Percentiles rank a stretch among this genome's conserved stretches.
phyloP scores from a whole-genome alignment of 345 rosid species.

The Camelina sativa region DNA sequence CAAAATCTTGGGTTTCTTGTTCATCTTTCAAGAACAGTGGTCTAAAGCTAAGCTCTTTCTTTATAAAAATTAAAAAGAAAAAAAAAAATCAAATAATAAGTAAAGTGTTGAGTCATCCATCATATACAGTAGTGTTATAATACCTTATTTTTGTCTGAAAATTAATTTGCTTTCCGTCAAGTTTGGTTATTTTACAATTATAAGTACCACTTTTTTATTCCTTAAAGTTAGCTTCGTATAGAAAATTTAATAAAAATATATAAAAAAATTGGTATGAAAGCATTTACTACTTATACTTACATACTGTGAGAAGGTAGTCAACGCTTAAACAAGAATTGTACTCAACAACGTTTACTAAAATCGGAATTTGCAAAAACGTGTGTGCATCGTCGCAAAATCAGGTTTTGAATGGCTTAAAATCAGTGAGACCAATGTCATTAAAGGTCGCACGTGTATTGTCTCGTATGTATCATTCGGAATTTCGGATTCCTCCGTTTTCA shows the following conservation, averaged over 20 bases:
- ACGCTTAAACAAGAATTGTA: too few species aligned
- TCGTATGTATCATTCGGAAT: background rate
- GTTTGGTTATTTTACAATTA: slow-evolving; percentile 22
- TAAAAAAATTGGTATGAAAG: background rate
- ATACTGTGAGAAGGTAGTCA: too few species aligned
- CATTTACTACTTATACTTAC: background rate
- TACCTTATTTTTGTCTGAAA: slow-evolving; percentile 1
- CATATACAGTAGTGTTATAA: slow-evolving; percentile 21
- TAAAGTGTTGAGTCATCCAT: background rate
- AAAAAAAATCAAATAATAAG: slow-evolving; percentile 1
- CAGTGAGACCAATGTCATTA: background rate
- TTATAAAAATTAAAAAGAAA: background rate
- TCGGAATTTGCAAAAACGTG: background rate
- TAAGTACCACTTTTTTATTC: slow-evolving; percentile 28
- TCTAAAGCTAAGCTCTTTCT: slow-evolving; percentile 1
- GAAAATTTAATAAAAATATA: background rate
- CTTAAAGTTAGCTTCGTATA: slow-evolving; percentile 27
- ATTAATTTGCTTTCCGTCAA: slow-evolving; percentile 1
- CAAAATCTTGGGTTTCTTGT: slow-evolving; percentile 40
- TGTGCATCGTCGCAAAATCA: background rate
- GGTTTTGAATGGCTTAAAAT: background rate
- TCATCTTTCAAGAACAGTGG: slow-evolving; percentile 27
- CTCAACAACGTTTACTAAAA: background rate
- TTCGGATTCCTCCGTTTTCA: background rate
- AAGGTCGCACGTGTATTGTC: slow-evolving; percentile 3